phyloP scores from a whole-genome alignment of 2,329 filamentous ascomycete species.

The Cadophora gregata region DNA sequence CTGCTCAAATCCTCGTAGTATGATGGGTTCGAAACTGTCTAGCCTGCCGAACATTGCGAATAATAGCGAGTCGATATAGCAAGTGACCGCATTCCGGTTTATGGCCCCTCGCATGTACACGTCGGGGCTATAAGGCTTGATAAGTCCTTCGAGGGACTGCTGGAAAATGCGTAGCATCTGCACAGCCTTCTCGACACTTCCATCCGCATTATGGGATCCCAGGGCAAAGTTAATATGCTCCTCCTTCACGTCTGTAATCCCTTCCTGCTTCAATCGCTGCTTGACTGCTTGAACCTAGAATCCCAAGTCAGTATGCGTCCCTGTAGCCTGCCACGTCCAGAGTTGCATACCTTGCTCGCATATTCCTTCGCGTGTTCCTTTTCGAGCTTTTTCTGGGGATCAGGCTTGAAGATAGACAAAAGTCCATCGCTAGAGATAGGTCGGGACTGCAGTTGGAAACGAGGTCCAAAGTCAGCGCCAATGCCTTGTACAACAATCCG shows the following conservation, averaged over 20 bases:
- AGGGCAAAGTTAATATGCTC: slow-evolving; percentile 69
- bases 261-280: slow-evolving; percentile 56
- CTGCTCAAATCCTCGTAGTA: slow-evolving; percentile 79
- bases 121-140: slow-evolving; percentile 75
- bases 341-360: slow-evolving; percentile 4
- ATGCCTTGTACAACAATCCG: slow-evolving; percentile 30
- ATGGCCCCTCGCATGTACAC: slow-evolving; percentile 81
- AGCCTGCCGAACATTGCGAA: slow-evolving; percentile 96
- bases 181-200: slow-evolving; percentile 75
- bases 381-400: slow-evolving; percentile 60
- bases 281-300: slow-evolving; percentile 57
- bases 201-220: slow-evolving; percentile 66
- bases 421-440: slow-evolving; percentile 63
- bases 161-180: slow-evolving; percentile 80
- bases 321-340: neutral
- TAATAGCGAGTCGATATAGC: slow-evolving; percentile 87
- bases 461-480: slow-evolving; percentile 38
- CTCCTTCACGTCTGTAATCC: slow-evolving; percentile 61
- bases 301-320: slow-evolving; percentile 9
- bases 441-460: slow-evolving; percentile 50
- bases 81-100: slow-evolving; percentile 88
- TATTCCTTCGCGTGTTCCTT: slow-evolving; percentile 54
- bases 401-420: slow-evolving; percentile 68
- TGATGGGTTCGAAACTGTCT: slow-evolving; percentile 90
- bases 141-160: slow-evolving; percentile 79